phyloP scores from a whole-genome alignment of 768 basidiomycete species.

The Lyophyllum shimeji region DNA sequence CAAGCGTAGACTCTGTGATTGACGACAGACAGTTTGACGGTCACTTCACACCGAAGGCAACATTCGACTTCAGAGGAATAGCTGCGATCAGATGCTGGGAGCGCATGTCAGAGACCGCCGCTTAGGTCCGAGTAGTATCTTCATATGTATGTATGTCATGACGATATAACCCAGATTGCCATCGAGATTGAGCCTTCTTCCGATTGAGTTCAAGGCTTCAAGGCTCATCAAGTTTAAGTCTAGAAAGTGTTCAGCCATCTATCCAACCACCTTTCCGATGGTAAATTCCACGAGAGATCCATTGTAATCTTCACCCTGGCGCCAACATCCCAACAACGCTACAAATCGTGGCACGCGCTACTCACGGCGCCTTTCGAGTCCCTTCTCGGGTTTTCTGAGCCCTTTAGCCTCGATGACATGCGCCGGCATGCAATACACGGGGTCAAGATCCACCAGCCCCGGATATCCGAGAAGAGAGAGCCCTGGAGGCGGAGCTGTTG shows the following conservation, averaged over 20 bases:
- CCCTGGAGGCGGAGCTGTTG: slow-evolving; percentile 38
- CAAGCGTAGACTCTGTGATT: no score
- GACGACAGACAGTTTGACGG: no score
- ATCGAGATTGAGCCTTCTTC: no score
- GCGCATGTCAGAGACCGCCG: no score
- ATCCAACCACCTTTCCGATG: background rate
- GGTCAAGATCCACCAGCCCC: slow-evolving; percentile 82
- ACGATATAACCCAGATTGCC: no score
- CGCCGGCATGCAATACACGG: slow-evolving; percentile 96
- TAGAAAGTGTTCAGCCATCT: background rate
- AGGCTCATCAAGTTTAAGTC: background rate
- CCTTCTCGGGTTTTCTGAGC: slow-evolving; percentile 66
- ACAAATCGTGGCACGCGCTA: background rate
- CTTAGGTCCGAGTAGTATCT: no score
- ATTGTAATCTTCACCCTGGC: background rate
- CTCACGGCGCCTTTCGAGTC: slow-evolving; percentile 38
- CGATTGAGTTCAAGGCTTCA: background rate
- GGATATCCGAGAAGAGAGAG: slow-evolving; percentile 89
- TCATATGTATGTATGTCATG: no score
- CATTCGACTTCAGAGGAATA: no score
- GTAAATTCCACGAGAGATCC: background rate
- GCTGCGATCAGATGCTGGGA: no score
- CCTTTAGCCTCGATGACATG: slow-evolving; percentile 67
- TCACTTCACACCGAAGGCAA: no score
- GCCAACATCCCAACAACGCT: background rate